Evolutionary conservation across 1,284 basidiomycete genomes (phyloP).

Genomic region (Tranzscheliella williamsii): DNA sequence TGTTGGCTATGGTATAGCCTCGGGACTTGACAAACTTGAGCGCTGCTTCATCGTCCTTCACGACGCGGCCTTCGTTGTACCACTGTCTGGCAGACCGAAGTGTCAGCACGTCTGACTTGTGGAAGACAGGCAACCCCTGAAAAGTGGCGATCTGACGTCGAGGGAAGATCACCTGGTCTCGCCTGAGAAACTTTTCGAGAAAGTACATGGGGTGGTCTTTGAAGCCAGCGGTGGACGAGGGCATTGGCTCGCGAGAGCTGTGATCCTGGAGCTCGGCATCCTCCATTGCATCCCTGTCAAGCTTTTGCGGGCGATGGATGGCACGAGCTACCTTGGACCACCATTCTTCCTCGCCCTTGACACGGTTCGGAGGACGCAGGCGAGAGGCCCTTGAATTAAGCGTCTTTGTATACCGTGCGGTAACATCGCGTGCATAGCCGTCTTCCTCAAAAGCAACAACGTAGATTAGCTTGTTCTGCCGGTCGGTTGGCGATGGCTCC

Average conservation of each 20-base stretch:
- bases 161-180: slow-evolving; percentile 83
- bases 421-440: slow-evolving; percentile 66
- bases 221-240: slow-evolving; percentile 84
- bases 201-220: slow-evolving; percentile 95
- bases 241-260: slow-evolving; percentile 89
- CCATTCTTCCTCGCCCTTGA: slow-evolving; percentile 74
- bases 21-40: slow-evolving; percentile 88
- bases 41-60: slow-evolving; percentile 77
- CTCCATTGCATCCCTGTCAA: slow-evolving; percentile 84
- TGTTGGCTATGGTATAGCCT: slow-evolving; percentile 78
- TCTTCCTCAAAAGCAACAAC: slow-evolving; percentile 91
- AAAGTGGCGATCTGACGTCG: slow-evolving; percentile 82
- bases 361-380: slow-evolving; percentile 72
- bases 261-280: slow-evolving; percentile 84
- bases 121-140: slow-evolving; percentile 89
- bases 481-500: slow-evolving; percentile 71
- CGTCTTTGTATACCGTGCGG: slow-evolving; percentile 71
- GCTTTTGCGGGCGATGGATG: slow-evolving; percentile 62
- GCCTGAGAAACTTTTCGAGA: slow-evolving; percentile 82
- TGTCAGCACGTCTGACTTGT: slow-evolving; percentile 77
- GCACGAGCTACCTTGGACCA: slow-evolving; percentile 66
- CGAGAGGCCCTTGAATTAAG: slow-evolving; percentile 82
- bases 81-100: slow-evolving; percentile 92
- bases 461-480: slow-evolving; percentile 86
- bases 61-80: slow-evolving; percentile 81